Evolutionary conservation across 495 filamentous ascomycete genomes (phyloP), one percentile per base, ranked within the genome.

Genomic region (Collariella sp.): DNA sequence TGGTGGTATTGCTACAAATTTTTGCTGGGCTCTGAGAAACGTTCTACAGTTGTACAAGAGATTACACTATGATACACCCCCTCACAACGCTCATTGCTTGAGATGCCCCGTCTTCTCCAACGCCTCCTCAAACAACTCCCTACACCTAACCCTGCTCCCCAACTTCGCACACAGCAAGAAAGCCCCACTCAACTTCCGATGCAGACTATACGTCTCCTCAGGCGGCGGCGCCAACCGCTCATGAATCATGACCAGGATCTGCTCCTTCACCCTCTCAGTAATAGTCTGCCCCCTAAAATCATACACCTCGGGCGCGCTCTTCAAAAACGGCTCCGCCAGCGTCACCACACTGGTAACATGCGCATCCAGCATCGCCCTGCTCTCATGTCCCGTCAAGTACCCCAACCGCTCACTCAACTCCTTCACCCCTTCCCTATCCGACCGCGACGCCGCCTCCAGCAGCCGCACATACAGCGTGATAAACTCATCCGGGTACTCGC

Each of bases 171-270:
- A 96, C 48, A 98, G 74, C 67, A 98, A 69, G 62, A 98, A 98
- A 0, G 94, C 93, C 3, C 93, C 93, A 68, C 93, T 97, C 45
- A 98, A 68, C 70, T 98, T 98, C 56, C 93, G 79, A 72, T 98
- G 93, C 66, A 98, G 66, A 68, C 87, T 91, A 62, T 98, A 98
- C 55, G 94, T 98, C 77, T 98, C 93, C 73, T 98, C 94, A 0
- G 93, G 93, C 38, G 94, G 93, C 13, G 94, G 93, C 10, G 86
- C 80, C 35, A 98, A 68, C 20, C 93, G 70, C 74, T 97, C 93
- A 44, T 80, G 78, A 29, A 98, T 74, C 94, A 97, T 98, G 29
- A 93, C 69, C 7, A 91, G 93, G 59, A 98, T 97, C 20, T 93
- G 75, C 13, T 69, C 80, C 55, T 87, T 82, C 24, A 98, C 90